These are phyloP conservation scores for Apiotrichum siamense DNA, from an alignment of 1,284 basidiomycete genomes.

Conservation along the genomic window DNA sequence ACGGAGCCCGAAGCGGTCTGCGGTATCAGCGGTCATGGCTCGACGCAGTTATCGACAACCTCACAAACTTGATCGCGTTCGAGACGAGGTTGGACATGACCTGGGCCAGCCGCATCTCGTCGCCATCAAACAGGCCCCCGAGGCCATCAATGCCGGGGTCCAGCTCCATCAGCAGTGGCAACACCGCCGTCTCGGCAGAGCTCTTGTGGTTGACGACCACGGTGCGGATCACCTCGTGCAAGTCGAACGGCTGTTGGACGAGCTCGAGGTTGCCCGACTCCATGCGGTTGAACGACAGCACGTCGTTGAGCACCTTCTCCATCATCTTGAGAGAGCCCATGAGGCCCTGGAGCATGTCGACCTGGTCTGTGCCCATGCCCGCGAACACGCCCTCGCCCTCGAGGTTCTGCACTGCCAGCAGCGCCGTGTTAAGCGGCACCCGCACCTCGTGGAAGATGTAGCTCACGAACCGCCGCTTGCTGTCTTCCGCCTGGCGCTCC, in stretches of 20 bases:
- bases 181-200: conserved; percentile 63
- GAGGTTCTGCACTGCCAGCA: conserved; percentile 84
- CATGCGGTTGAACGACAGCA: conserved; percentile 55
- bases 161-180: conserved; percentile 63
- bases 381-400: conserved; percentile 55
- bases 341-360: conserved; percentile 50
- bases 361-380: conserved; percentile 32
- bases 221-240: conserved; percentile 74
- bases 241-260: conserved; percentile 61
- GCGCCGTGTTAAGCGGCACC: conserved; percentile 82
- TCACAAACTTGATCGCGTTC: conserved; percentile 55
- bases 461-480: conserved; percentile 69
- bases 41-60: neutral
- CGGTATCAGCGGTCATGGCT: too few relatives aligned
- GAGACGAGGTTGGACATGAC: conserved; percentile 54
- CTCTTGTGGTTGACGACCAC: conserved; percentile 69
- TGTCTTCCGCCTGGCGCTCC: conserved; percentile 70
- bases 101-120: conserved; percentile 65
- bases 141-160: conserved; percentile 69
- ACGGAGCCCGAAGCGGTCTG: conserved; percentile 57
- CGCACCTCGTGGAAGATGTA: conserved; percentile 66
- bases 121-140: conserved; percentile 50
- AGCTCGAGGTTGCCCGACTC: conserved; percentile 44
- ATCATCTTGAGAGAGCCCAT: conserved; percentile 77
- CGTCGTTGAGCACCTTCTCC: conserved; percentile 63